These are phyloP conservation scores for Aureobasidium sp. DNA, from an alignment of 2,329 filamentous ascomycete genomes.

Conservation along the genomic window DNA sequence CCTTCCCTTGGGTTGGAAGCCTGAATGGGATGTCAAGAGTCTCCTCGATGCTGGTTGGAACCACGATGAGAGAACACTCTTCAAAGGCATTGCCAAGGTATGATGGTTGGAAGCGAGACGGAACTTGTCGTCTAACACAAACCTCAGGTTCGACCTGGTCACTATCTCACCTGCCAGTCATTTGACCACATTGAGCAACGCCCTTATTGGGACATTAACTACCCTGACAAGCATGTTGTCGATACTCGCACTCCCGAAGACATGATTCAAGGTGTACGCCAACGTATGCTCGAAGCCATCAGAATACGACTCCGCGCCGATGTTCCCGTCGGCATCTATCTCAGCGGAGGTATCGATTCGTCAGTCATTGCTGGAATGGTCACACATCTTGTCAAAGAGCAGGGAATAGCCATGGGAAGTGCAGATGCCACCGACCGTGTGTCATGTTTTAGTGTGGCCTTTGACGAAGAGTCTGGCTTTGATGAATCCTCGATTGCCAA, in stretches of 20 bases:
- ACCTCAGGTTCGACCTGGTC: conserved; percentile 48
- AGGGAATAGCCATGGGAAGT: conserved; percentile 54
- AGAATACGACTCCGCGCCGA: conserved; percentile 61
- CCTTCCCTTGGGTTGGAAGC: conserved; percentile 55
- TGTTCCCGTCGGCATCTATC: conserved; percentile 63
- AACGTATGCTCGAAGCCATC: conserved; percentile 57
- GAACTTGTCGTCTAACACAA: neutral
- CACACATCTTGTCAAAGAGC: conserved; percentile 54
- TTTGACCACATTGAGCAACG: conserved; percentile 43
- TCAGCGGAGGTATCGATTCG: conserved; percentile 65
- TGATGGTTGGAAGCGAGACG: neutral
- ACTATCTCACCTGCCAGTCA: conserved; percentile 46
- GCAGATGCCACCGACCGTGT: conserved; percentile 43
- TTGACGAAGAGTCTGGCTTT: conserved; percentile 53
- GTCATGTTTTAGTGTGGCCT: conserved; percentile 60
- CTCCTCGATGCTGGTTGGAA: conserved; percentile 51
- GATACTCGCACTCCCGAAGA: conserved; percentile 56
- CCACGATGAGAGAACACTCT: conserved; percentile 53
- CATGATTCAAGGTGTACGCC: conserved; percentile 56
- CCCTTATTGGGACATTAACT: conserved; percentile 61
- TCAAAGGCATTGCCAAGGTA: conserved; percentile 54
- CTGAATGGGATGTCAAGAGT: conserved; percentile 59
- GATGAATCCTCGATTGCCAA: conserved; percentile 58
- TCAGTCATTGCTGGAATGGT: conserved; percentile 64
- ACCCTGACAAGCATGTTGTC: conserved; percentile 50